Percentiles rank a stretch among this genome's conserved stretches.
Evolutionary conservation across 1,284 basidiomycete genomes (phyloP).

Genomic region (Puccinia coronata): DNA sequence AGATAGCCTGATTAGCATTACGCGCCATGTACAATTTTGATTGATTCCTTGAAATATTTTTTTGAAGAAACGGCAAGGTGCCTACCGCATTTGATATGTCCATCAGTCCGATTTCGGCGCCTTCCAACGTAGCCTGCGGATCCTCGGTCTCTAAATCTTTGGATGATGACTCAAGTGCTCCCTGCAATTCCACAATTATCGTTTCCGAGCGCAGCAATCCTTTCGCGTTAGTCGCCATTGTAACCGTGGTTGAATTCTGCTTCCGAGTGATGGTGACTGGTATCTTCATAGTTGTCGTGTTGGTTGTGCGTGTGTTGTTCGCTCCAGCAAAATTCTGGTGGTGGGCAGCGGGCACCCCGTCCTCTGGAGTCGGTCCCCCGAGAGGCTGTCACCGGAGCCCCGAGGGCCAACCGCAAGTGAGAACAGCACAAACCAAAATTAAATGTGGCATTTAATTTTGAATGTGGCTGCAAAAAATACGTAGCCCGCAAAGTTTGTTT

Average conservation of each 20-base stretch:
- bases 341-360: too few species aligned
- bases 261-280: conserved; percentile 13
- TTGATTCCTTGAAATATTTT: not conserved
- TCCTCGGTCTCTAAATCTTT: not conserved
- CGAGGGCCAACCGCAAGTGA: too few species aligned
- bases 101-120: conserved; percentile 27
- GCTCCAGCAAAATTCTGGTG: too few species aligned
- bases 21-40: not conserved
- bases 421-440: too few species aligned
- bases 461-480: too few species aligned
- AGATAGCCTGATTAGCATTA: not conserved
- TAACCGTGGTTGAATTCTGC: not conserved
- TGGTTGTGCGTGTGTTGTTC: not conserved
- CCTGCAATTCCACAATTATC: conserved; percentile 46
- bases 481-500: too few species aligned
- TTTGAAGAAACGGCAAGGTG: not conserved
- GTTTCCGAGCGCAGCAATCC: conserved; percentile 27
- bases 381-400: too few species aligned
- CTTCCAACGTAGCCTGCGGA: not conserved
- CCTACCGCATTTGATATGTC: conserved; percentile 31
- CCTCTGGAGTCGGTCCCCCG: too few species aligned
- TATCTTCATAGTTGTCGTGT: conserved; percentile 14
- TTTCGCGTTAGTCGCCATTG: not conserved
- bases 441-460: too few species aligned
- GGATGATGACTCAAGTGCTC: conserved; percentile 36